Evolutionary conservation across 164 flowering plant species (phyloP).

Genomic region (Vitis riparia): DNA sequence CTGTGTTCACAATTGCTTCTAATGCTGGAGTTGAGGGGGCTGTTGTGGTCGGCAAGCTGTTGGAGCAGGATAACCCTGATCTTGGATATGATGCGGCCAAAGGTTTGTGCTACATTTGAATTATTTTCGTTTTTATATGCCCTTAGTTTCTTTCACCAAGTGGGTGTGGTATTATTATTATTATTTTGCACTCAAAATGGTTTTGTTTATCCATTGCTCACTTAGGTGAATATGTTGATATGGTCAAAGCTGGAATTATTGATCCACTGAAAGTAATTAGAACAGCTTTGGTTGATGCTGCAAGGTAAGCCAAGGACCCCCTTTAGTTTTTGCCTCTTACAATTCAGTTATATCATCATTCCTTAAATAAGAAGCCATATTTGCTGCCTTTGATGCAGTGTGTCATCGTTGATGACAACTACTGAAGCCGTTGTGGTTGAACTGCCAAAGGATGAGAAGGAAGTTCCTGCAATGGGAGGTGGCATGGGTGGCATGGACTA

Average conservation of each 20-base stretch:
- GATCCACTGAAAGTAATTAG: slow-evolving; percentile 97
- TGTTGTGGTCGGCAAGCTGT: slow-evolving; percentile 91
- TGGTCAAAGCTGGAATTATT: slow-evolving; percentile 92
- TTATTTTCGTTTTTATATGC: too few species aligned
- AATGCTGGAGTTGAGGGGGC: slow-evolving; percentile 99
- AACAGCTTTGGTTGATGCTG: slow-evolving; percentile 97
- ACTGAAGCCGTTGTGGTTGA: slow-evolving; percentile 91
- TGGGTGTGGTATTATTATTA: background rate
- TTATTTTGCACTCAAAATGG: background rate
- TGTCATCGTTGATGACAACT: slow-evolving; percentile 91
- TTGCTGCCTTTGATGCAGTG: slow-evolving; percentile 40
- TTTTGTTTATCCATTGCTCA: background rate
- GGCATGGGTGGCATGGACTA: slow-evolving; percentile 83
- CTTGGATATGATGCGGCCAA: slow-evolving; percentile 99
- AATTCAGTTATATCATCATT: background rate
- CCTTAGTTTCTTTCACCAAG: too few species aligned
- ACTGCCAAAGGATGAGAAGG: slow-evolving; percentile 82
- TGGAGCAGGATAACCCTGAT: slow-evolving; percentile 85
- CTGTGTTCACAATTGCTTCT: slow-evolving; percentile 81
- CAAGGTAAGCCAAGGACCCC: slow-evolving; percentile 50
- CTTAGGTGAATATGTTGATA: slow-evolving; percentile 91
- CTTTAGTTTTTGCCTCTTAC: background rate
- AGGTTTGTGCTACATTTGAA: slow-evolving; percentile 37
- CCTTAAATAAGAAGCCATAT: background rate
- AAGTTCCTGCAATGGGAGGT: slow-evolving; percentile 53